Percentiles rank a stretch among this genome's conserved stretches.
Evolutionary conservation across 495 filamentous ascomycete species (phyloP).

Genomic region (Aspergillus egyptiacus): DNA sequence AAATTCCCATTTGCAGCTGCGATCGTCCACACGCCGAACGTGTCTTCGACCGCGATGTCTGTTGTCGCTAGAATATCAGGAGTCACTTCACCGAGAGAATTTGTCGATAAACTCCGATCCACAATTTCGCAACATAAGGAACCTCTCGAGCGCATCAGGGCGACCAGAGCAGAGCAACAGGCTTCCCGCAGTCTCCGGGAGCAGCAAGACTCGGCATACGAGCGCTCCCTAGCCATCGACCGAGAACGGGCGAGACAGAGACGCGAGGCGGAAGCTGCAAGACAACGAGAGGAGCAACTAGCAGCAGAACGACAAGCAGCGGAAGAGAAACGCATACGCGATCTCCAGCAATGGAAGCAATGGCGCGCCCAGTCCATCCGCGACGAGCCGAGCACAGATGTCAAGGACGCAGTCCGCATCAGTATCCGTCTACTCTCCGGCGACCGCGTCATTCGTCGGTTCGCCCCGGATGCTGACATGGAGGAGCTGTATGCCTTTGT

Average conservation of each 20-base stretch:
- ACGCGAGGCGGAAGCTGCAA: slow-evolving; percentile 66
- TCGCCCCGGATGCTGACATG: slow-evolving; percentile 55
- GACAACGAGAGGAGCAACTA: slow-evolving; percentile 55
- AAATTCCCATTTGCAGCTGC: slow-evolving; percentile 87
- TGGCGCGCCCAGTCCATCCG: slow-evolving; percentile 69
- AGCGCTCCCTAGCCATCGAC: slow-evolving; percentile 81
- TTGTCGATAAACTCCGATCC: slow-evolving; percentile 63
- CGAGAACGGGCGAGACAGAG: slow-evolving; percentile 70
- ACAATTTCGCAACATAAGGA: slow-evolving; percentile 65
- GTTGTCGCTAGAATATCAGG: slow-evolving; percentile 71
- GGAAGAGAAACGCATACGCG: slow-evolving; percentile 49
- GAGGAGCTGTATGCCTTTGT: slow-evolving; percentile 97
- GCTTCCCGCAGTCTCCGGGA: slow-evolving; percentile 68
- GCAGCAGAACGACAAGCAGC: slow-evolving; percentile 58
- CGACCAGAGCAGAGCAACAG: slow-evolving; percentile 67
- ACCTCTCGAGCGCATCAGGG: slow-evolving; percentile 60
- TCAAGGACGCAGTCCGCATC: slow-evolving; percentile 69
- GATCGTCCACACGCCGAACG: slow-evolving; percentile 74
- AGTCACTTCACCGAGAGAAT: slow-evolving; percentile 55
- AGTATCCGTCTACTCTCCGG: slow-evolving; percentile 71
- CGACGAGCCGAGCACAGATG: slow-evolving; percentile 58
- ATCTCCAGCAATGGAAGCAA: slow-evolving; percentile 65
- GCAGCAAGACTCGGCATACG: slow-evolving; percentile 87
- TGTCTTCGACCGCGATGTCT: slow-evolving; percentile 79
- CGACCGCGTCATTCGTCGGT: slow-evolving; percentile 69